These are phyloP conservation scores for Phaeolepiota aurea DNA, from an alignment of 768 basidiomycete genomes.

Conservation along the genomic window DNA sequence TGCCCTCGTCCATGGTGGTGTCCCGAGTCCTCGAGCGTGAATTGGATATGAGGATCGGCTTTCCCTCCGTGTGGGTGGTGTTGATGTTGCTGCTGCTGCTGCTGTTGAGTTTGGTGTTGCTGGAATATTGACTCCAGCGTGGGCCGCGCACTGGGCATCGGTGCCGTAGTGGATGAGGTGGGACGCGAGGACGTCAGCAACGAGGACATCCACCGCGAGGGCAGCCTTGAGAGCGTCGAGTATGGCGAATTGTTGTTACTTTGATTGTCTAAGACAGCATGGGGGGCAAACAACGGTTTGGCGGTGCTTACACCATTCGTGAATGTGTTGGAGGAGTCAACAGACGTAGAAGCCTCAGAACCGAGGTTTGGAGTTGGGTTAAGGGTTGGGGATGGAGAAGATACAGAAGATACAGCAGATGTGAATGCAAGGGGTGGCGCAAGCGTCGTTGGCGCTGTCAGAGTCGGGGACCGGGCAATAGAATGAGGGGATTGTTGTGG, in stretches of 20 bases:
- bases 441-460: slow-evolving; percentile 18
- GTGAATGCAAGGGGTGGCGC: slow-evolving; percentile 29
- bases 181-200: slow-evolving; percentile 16
- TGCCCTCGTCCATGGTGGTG: no score
- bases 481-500: slow-evolving; percentile 8
- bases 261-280: no score
- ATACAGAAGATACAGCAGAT: slow-evolving; percentile 11
- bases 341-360: slow-evolving; percentile 2
- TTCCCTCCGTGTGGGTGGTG: neutral
- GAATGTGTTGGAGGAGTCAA: slow-evolving; percentile 8
- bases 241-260: no score
- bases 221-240: slow-evolving; percentile 34
- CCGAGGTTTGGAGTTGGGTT: slow-evolving; percentile 11
- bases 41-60: neutral
- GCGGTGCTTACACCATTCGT: no score
- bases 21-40: no score
- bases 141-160: slow-evolving; percentile 1
- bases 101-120: neutral
- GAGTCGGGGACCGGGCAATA: slow-evolving; percentile 19
- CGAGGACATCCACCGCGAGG: slow-evolving; percentile 43
- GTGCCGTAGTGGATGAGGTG: slow-evolving; percentile 4
- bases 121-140: slow-evolving; percentile 1
- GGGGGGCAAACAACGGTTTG: no score
- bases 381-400: slow-evolving; percentile 8
- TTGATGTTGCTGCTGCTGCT: slow-evolving; percentile 1